Evolutionary conservation across 2,329 filamentous ascomycete species (phyloP), one percentile per base, ranked within the genome.

Genomic region (Nothopassalora personata): DNA sequence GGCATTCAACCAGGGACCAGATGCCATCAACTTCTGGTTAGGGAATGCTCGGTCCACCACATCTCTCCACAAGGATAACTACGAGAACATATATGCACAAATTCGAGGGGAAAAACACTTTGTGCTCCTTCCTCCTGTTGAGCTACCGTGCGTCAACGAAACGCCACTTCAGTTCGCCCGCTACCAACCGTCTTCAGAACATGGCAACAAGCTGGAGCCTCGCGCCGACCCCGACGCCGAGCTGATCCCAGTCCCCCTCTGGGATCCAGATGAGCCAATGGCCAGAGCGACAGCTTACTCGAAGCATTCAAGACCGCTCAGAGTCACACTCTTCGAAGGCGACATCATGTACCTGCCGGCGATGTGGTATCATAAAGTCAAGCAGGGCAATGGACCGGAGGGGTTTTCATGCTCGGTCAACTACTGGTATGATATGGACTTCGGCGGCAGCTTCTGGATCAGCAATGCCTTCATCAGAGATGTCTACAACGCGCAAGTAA

Each of bases 321-420:
- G 81, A n/a, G 84, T 92, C 1, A 88, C 86, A 0, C 74, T 94
- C 3, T 73, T 86, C 0, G 81, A 85, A 9, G 89, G 89, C 0
- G 90, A 94, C 70, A 90, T 94, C 85, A 73, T 94, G 15, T 94
- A 94, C 74, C 76, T 94, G 31, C 90, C 90, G 6, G 86, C 88
- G 5, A 83, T 92, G 79, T 94, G 90, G 90, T 90, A 89, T 70
- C 90, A 94, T 71, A 91, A 93, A 71, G 90, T 94, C 4, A 85
- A 83, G 6, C 90, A 94, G 70, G 85, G 82, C 1, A 86, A 84
- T 64, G 80, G 80, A 0, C 76, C 83, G 0, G 88, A 91, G 62
- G 87, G 86, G 0, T 84, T 92, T 33, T 90, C 89, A 46, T 84
- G 88, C 57, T 88, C 90, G 1, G 85, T 91, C 39, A 94, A 94